Evolutionary conservation across 177 flowering plant genomes (phyloP), one percentile per base, ranked within the genome.

Genomic region (Vitis hybrid): DNA sequence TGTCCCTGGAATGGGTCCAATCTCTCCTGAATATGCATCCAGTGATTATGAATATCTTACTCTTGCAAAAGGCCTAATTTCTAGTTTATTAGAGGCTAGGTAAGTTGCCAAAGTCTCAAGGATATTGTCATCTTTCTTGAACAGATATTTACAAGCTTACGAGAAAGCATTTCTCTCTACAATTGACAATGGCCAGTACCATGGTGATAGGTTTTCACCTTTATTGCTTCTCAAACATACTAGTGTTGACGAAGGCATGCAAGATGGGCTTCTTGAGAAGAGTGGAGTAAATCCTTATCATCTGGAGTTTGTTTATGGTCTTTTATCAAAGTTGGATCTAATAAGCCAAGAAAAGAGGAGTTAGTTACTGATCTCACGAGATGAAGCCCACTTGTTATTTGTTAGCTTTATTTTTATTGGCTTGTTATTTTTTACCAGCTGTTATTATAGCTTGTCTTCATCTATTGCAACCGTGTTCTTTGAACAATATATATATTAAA

Each of bases 181-280:
- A 50, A 62, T 91, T 61, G 80, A 70, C 75, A 68, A 64, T 49
- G 65, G 69, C 62, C 74, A 77, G 50, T 52, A 56, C 30, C 61
- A 32, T 68, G 71, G 49, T 57, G 68, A 69, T 67, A 65, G 51
- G 7, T 77, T 82, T 75, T 80, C 90, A 64, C 80, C 88, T 15
- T 71, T 86, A 60, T 72, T 90, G 79, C 91, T 93, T 58, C 84
- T 87, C 54, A 89, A 83, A 55, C 90, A 89, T 69, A 75, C 89
- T 62, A 82, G 72, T 26, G 77, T 87, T 79, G 89, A 85, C 52
- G 86, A 81, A 70, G 58, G 70, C 59, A 23, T 79, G 26, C 87
- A 81, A 78, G 82, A 80, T 74, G 92, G 85, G 66, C 72, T 89
- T 30, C 76, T 86, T 56, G 83, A 80, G 72, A 89, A 82, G 77